phyloP scores from a whole-genome alignment of 1,139 yeast genomes.

The Geotrichum macrosporum region DNA sequence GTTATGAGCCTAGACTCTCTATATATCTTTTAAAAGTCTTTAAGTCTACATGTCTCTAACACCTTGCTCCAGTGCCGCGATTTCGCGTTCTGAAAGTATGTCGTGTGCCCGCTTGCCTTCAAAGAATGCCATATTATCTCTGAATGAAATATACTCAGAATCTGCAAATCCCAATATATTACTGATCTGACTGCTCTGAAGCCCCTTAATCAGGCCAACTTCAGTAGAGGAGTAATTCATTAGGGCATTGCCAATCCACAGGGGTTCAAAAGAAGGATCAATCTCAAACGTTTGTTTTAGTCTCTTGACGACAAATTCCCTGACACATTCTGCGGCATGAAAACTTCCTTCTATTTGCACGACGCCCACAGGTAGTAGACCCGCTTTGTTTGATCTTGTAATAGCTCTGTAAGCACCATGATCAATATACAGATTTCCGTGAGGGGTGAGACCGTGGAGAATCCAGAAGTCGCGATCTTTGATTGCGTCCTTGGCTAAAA shows the following conservation, averaged over 20 bases:
- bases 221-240: slow-evolving; percentile 83
- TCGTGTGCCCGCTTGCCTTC: slow-evolving; percentile 38
- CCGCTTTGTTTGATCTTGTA: slow-evolving; percentile 82
- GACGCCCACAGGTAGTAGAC: slow-evolving; percentile 88
- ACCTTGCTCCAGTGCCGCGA: slow-evolving; percentile 5
- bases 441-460: slow-evolving; percentile 79
- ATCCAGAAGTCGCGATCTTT: slow-evolving; percentile 89
- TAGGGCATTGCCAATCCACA: slow-evolving; percentile 78
- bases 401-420: slow-evolving; percentile 82
- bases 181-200: slow-evolving; percentile 71
- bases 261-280: slow-evolving; percentile 38
- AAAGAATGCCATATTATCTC: slow-evolving; percentile 89
- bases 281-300: slow-evolving; percentile 21
- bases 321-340: slow-evolving; percentile 88
- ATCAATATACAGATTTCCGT: slow-evolving; percentile 75
- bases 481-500: slow-evolving; percentile 71
- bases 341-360: slow-evolving; percentile 71
- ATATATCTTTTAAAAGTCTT: too few species aligned
- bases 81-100: slow-evolving; percentile 1
- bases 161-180: slow-evolving; percentile 77
- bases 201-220: slow-evolving; percentile 72
- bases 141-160: slow-evolving; percentile 85
- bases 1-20: background rate
- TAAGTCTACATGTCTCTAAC: background rate
- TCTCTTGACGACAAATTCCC: slow-evolving; percentile 40